Base-by-base conservation (phyloP, 2,329 filamentous ascomycete genomes). In the Diplodia intermedia region DNA sequence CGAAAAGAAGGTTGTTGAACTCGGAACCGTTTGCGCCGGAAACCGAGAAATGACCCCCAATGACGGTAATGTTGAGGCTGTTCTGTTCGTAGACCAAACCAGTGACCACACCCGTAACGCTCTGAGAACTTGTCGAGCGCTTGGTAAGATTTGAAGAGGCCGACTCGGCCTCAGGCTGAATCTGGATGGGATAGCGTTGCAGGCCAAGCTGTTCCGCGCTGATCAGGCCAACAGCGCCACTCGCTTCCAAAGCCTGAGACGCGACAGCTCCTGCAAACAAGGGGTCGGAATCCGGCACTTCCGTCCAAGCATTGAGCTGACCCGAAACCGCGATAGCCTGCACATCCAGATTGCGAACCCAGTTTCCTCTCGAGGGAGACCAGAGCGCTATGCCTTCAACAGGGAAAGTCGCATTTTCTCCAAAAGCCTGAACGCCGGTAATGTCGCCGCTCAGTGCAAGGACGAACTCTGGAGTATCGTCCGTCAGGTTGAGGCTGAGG, bases 341-440 rank as follows among this genome's bases (percentile, higher is more conserved):
- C 7, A 87, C 82, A 12, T 79, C 73, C 23, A 97, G 81, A 72
- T 96, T 95, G 75, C 93, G 88, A 18, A 99, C 84, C 95, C 95
- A 99, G 76, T 95, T 95, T 68, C 85, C 86, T 70, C 86, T 84
- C 3, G 93, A 96, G 3, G 92, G 92, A 8, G 98, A 90, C 95
- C 95, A 99, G 47, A 98, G 84, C 15, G 93, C 94, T 74, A 99
- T 93, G 2, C 94, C 93, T 62, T 88, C 80, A 0, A 89, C 91
- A 9, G 85, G 74, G 33, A 89, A 84, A 11, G 88, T 86, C 7
- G 84, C 78, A 71, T 89, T 89, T 71, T 83, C 83, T 43, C 82
- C 88, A 72, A 93, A 94, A 0, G 85, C 86, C 33, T 90, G 85
- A 70, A 97, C 88, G 66, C 88, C 83, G 18, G 86, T 85, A 78